These are phyloP conservation scores for Aspergillus phoenicis DNA, from an alignment of 2,329 filamentous ascomycete species.

Conservation along the genomic window DNA sequence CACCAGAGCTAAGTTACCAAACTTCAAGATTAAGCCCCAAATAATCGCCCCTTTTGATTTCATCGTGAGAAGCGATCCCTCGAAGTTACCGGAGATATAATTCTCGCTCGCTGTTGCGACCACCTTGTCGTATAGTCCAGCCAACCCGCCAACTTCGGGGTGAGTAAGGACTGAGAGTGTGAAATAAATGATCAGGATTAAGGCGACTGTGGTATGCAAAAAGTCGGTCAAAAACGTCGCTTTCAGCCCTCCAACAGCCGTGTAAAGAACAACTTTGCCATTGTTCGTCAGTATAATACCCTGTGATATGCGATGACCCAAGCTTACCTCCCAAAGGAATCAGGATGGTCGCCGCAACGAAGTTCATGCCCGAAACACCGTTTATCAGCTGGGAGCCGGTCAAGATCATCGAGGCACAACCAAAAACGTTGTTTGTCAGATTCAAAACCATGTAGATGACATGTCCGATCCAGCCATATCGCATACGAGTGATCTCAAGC, in stretches of 20 bases:
- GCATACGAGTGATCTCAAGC: constrained; percentile 53
- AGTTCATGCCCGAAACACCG: constrained; percentile 53
- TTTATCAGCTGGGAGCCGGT: constrained; percentile 50
- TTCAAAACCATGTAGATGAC: constrained; percentile 47
- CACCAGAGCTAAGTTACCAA: constrained; percentile 54
- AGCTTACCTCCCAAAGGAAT: constrained; percentile 50
- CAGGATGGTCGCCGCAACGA: constrained; percentile 50
- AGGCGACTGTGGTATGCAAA: constrained; percentile 51
- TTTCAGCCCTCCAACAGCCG: constrained; percentile 52
- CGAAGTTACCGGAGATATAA: constrained; percentile 50
- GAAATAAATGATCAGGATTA: constrained; percentile 55
- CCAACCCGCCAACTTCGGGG: constrained; percentile 46
- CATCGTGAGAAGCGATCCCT: constrained; percentile 53
- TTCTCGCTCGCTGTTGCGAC: constrained; percentile 45
- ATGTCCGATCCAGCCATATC: constrained; percentile 50
- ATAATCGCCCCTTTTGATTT: constrained; percentile 50
- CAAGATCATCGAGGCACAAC: constrained; percentile 51
- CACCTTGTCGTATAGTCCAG: constrained; percentile 52
- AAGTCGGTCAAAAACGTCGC: constrained; percentile 55
- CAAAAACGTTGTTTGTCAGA: constrained; percentile 49
- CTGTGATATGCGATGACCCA: neutral
- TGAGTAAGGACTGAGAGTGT: constrained; percentile 49
- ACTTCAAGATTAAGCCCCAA: constrained; percentile 52
- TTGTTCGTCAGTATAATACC: neutral
- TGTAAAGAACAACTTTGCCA: constrained; percentile 49